Evolutionary conservation across 805 yeast species (phyloP).

Genomic region (Ogataea degrootiae): DNA sequence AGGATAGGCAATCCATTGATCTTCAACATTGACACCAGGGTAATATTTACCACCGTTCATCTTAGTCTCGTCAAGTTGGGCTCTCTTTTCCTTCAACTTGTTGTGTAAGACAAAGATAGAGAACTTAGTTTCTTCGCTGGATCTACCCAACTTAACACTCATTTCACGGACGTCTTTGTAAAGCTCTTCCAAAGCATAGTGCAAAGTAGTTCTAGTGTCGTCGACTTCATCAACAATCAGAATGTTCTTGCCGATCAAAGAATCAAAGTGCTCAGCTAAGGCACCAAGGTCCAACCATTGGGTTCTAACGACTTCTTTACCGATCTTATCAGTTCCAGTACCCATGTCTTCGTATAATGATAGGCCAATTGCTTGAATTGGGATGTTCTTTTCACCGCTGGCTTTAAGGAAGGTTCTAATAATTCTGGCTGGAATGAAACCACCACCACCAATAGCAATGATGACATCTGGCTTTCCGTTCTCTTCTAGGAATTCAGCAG

Average conservation of each 20-base stretch:
- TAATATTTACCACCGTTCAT: constrained; percentile 62
- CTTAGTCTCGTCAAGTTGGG: constrained; percentile 59
- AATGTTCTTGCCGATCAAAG: constrained; percentile 75
- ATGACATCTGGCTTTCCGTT: constrained; percentile 45
- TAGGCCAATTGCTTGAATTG: constrained; percentile 66
- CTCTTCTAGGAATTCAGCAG: constrained; percentile 24
- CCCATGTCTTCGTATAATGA: constrained; percentile 58
- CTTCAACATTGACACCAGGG: constrained; percentile 72
- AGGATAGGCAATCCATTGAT: constrained; percentile 84
- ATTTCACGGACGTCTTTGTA: constrained; percentile 59
- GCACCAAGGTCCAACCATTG: constrained; percentile 88
- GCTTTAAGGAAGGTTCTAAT: constrained; percentile 58
- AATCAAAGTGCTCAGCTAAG: constrained; percentile 61
- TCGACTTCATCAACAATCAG: constrained; percentile 88
- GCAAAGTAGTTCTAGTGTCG: constrained; percentile 86
- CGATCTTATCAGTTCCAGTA: constrained; percentile 49
- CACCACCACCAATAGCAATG: constrained; percentile 72
- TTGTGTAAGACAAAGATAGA: constrained; percentile 80
- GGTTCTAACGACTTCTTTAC: constrained; percentile 78
- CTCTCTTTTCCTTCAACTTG: constrained; percentile 77
- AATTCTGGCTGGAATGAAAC: constrained; percentile 65
- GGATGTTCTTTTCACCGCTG: constrained; percentile 58
- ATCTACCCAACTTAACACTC: constrained; percentile 55
- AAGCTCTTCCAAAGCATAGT: constrained; percentile 75
- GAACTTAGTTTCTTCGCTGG: constrained; percentile 57